These are phyloP conservation scores for Mimosa pudica DNA, from an alignment of 306 rosid species.

Conservation along the genomic window DNA sequence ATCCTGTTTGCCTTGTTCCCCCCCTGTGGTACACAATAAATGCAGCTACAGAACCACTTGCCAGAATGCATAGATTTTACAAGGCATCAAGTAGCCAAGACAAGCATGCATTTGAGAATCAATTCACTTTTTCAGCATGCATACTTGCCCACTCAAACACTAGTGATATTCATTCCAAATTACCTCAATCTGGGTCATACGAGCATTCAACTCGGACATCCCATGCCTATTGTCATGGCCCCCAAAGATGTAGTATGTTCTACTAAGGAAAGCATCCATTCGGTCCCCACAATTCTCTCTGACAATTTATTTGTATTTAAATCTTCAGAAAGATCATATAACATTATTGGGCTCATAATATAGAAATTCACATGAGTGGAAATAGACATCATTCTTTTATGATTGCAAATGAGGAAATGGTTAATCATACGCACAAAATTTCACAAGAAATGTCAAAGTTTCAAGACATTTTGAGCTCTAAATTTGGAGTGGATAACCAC, in stretches of 20 bases:
- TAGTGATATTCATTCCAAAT: slow-evolving; percentile 26
- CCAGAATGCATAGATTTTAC: slow-evolving; percentile 37
- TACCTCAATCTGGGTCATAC: slow-evolving; percentile 91
- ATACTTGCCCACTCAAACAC: slow-evolving; percentile 1
- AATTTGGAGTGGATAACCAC: slow-evolving; percentile 25
- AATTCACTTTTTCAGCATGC: slow-evolving; percentile 1
- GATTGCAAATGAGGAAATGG: slow-evolving; percentile 17
- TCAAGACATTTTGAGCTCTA: slow-evolving; percentile 15
- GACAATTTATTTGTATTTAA: slow-evolving; percentile 42
- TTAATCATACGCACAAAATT: slow-evolving; percentile 1
- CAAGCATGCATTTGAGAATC: slow-evolving; percentile 24
- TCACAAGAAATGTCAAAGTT: neutral
- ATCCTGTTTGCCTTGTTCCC: slow-evolving; percentile 74
- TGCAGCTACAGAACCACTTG: slow-evolving; percentile 52
- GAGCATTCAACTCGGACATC: slow-evolving; percentile 67
- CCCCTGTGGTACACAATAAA: slow-evolving; percentile 62
- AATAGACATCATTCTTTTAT: slow-evolving; percentile 14
- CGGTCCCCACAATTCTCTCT: slow-evolving; percentile 80
- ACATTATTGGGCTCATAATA: neutral
- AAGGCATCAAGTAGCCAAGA: slow-evolving; percentile 17
- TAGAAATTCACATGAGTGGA: slow-evolving; percentile 1
- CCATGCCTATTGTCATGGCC: slow-evolving; percentile 74
- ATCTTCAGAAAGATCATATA: neutral
- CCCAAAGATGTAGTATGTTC: slow-evolving; percentile 78
- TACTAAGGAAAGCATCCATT: slow-evolving; percentile 69